phyloP scores from a whole-genome alignment of 108 stramenopile species.

The Mayamaea pseudoterrestris region DNA sequence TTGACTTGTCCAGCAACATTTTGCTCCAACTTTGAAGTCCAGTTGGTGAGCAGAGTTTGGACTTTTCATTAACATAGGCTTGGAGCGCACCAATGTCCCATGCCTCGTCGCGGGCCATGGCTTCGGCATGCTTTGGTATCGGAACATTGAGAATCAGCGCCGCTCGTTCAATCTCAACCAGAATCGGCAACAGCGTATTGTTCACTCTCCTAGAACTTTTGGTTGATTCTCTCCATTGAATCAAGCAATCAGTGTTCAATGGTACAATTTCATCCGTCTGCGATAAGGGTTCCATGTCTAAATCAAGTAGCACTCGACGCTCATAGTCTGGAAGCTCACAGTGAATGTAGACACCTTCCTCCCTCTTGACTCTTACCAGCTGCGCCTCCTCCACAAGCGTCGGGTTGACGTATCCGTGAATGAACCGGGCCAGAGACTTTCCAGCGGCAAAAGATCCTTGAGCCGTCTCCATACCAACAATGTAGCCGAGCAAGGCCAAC shows the following conservation, averaged over 20 bases:
- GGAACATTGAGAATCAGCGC: constrained; percentile 6
- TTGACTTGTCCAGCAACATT: too few species aligned
- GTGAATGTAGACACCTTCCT: constrained; percentile 22
- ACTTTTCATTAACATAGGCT: too few species aligned
- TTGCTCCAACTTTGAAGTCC: too few species aligned
- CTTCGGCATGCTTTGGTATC: constrained; percentile 5
- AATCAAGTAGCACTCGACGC: constrained; percentile 18
- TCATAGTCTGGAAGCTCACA: constrained; percentile 21
- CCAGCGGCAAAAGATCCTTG: constrained; percentile 45
- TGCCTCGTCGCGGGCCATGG: constrained; percentile 4
- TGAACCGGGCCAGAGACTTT: constrained; percentile 28
- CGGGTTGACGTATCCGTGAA: constrained; percentile 19
- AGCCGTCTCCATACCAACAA: constrained; percentile 49
- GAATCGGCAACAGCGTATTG: background rate
- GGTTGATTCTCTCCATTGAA: constrained; percentile 28
- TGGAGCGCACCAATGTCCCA: constrained; percentile 25
- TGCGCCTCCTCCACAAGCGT: constrained; percentile 11
- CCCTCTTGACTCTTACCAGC: constrained; percentile 3
- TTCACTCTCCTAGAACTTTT: constrained; percentile 17
- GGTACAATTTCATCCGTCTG: background rate
- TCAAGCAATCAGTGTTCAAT: constrained; percentile 13
- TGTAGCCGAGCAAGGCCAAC: constrained; percentile 52
- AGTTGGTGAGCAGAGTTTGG: too few species aligned
- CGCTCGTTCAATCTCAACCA: constrained; percentile 17
- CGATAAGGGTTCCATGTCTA: background rate